These are phyloP conservation scores for Saturnispora besseyi DNA, from an alignment of 805 yeast genomes.

Conservation along the genomic window DNA sequence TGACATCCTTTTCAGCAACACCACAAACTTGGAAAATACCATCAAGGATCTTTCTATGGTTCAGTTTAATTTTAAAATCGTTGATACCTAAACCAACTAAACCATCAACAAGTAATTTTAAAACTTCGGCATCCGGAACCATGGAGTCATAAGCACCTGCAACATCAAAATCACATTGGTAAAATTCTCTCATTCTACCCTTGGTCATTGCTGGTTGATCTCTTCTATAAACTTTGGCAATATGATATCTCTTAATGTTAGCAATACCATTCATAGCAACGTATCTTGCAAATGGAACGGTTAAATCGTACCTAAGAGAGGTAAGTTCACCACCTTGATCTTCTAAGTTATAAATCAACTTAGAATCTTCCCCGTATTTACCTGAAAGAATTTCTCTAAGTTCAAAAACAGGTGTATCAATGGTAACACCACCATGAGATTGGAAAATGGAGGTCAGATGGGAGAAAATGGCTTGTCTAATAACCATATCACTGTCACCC, in stretches of 20 bases:
- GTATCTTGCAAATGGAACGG: slow-evolving; percentile 96
- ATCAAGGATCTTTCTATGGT: slow-evolving; percentile 92
- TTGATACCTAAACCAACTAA: slow-evolving; percentile 71
- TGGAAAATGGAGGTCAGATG: slow-evolving; percentile 70
- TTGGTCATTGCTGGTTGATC: slow-evolving; percentile 99
- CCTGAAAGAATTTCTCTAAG: slow-evolving; percentile 92
- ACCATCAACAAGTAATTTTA: slow-evolving; percentile 78
- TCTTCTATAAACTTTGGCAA: slow-evolving; percentile 97
- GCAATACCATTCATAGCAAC: slow-evolving; percentile 93
- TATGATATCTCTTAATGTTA: slow-evolving; percentile 87
- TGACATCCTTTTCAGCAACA: slow-evolving; percentile 85
- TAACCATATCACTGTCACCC: slow-evolving; percentile 96
- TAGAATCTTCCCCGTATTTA: slow-evolving; percentile 97
- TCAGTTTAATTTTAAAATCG: slow-evolving; percentile 85
- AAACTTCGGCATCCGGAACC: slow-evolving; percentile 93
- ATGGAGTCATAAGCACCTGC: slow-evolving; percentile 89
- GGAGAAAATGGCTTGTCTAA: slow-evolving; percentile 78
- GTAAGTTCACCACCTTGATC: slow-evolving; percentile 99
- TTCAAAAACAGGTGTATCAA: slow-evolving; percentile 98
- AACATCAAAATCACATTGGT: slow-evolving; percentile 96
- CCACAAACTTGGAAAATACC: slow-evolving; percentile 95
- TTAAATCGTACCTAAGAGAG: slow-evolving; percentile 89
- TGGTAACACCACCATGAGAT: slow-evolving; percentile 96
- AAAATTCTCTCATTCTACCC: slow-evolving; percentile 99
- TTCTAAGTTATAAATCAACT: slow-evolving; percentile 88